Base-by-base conservation (phyloP, 1,284 basidiomycete genomes). In the Polyporus tsugae region DNA sequence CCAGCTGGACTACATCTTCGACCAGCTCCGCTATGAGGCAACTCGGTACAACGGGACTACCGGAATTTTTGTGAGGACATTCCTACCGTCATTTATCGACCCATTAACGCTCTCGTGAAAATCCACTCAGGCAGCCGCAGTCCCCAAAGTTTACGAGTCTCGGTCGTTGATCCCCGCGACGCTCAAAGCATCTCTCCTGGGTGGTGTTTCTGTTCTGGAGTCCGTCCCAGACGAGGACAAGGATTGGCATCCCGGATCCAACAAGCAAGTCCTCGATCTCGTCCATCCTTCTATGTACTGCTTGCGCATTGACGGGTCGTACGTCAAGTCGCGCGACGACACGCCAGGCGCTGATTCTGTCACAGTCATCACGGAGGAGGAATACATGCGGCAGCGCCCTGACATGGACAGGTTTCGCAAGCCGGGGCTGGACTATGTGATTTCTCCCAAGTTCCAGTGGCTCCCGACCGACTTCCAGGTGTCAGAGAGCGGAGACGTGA, bases 51-150 rank as follows among this genome's bases (percentile, higher is more conserved):
- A 62, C 9, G 10, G 4, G 15, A 22, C 33, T 5, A 66, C 52
- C 9, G 52, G 60, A 2, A 62, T 58, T 83, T 81, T 78, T 70
- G 79, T 70, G 9, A 44, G 65, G 22, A 29, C 29, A 29, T 29
- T 29, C 29, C 29, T 29, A 29, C 29, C 29, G 1, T 29, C 29
- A 29, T 29, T 29, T 29, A 29, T 29, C 29, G 29, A 29, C 1
- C 29, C 29, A 29, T 29, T 29, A 29, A 29, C 29, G 29, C 29
- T 29, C 29, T 29, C 29, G 29, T 29, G 29, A 29, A 1, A 29
- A 29, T 44, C 13, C 13, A 1, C 39, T 39, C 38, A 60, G 29
- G n/a, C 33, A 7, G 17, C 38, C 6, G 49, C 61, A 22, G 17
- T 29, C 0, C 58, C n/a, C n/a, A 19, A 29, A 2, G 60, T 58